Conservation (phyloP, 108 stramenopile genomes). For the Chaetoceros muelleri region DNA sequence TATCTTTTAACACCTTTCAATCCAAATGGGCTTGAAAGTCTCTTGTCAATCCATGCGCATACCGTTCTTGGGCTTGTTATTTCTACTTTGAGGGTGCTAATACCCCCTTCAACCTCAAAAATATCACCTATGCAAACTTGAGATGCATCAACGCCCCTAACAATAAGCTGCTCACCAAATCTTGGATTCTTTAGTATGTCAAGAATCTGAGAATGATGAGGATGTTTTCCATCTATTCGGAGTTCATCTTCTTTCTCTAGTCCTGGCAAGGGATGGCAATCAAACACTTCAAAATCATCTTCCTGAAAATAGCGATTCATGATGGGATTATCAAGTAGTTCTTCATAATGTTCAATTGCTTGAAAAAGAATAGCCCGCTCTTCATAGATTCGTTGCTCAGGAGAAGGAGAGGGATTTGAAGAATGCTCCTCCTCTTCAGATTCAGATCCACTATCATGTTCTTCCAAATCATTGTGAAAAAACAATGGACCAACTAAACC, state of each 20-base stretch:
- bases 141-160: conserved; percentile 4
- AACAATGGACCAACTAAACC: not conserved
- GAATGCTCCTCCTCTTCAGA: too few relatives aligned
- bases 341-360: not conserved
- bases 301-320: not conserved
- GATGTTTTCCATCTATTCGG: too few relatives aligned
- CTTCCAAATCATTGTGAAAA: too few relatives aligned
- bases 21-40: conserved; percentile 12
- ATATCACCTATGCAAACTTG: conserved; percentile 28
- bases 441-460: too few relatives aligned
- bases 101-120: conserved; percentile 14
- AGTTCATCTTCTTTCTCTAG: too few relatives aligned
- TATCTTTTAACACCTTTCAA: conserved; percentile 7
- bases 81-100: conserved; percentile 12
- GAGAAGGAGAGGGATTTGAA: too few relatives aligned
- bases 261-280: too few relatives aligned
- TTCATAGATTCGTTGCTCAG: not conserved
- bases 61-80: conserved; percentile 18
- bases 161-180: conserved; percentile 27
- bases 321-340: not conserved
- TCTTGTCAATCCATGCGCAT: conserved; percentile 15
- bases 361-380: not conserved
- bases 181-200: not conserved
- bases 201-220: too few relatives aligned
- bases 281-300: not conserved